Conservation (phyloP, 2,329 filamentous ascomycete species). For the Exophiala xenobiotica region DNA sequence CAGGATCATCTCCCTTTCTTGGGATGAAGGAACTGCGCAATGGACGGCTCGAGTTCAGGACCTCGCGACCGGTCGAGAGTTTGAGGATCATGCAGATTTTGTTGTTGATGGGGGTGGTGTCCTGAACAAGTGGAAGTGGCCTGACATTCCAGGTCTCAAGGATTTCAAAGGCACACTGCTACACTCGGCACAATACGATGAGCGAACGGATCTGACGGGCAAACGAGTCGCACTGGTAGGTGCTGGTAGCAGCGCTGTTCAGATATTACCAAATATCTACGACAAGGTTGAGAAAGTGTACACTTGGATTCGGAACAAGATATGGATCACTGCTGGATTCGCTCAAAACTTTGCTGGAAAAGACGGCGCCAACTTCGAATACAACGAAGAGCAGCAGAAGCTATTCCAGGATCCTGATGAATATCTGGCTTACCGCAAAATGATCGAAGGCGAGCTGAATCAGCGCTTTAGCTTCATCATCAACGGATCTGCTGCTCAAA, state of each 20-base stretch:
- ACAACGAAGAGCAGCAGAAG: conserved; percentile 27
- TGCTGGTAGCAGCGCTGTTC: conserved; percentile 29
- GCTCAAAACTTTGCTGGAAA: conserved; percentile 28
- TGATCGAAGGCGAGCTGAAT: conserved; percentile 28
- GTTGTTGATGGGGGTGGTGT: conserved; percentile 33
- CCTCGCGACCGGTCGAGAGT: conserved; percentile 22
- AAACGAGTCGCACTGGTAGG: conserved; percentile 32
- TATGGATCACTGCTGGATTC: conserved; percentile 33
- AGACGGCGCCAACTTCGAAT: conserved; percentile 27
- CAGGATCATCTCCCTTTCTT: conserved; percentile 32
- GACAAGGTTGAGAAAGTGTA: conserved; percentile 35
- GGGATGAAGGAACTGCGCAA: conserved; percentile 33
- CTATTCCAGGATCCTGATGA: conserved; percentile 17
- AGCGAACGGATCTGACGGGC: conserved; percentile 30
- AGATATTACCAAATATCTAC: conserved; percentile 40
- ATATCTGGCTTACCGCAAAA: conserved; percentile 25
- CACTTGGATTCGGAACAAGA: conserved; percentile 35
- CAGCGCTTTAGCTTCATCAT: conserved; percentile 23
- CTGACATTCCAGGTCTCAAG: conserved; percentile 37
- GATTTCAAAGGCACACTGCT: conserved; percentile 37
- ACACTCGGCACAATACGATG: conserved; percentile 37
- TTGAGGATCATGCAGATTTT: conserved; percentile 31
- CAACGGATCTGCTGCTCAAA: conserved; percentile 14
- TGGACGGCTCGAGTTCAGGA: conserved; percentile 33
- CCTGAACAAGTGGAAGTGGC: conserved; percentile 38